These are phyloP conservation scores for Scedosporium dehoogii DNA, from an alignment of 2,329 filamentous ascomycete genomes.

Conservation along the genomic window DNA sequence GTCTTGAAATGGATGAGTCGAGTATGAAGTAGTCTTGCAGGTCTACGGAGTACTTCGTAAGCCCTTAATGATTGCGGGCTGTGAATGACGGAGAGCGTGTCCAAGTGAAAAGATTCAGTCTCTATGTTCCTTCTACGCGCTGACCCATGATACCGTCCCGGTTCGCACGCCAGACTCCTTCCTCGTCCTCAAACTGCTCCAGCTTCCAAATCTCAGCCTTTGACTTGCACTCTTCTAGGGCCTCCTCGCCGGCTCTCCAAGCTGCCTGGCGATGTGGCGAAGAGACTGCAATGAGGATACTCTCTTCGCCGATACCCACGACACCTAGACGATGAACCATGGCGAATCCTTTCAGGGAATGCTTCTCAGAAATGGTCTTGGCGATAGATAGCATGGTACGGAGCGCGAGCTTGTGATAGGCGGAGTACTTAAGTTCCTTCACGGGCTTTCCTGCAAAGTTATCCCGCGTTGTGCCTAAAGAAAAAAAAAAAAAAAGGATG, in stretches of 20 bases:
- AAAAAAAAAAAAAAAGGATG: too few relatives aligned
- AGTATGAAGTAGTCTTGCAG: too few relatives aligned
- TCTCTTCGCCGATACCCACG: slow-evolving; percentile 87
- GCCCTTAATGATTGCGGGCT: neutral
- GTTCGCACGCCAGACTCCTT: slow-evolving; percentile 82
- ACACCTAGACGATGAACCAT: slow-evolving; percentile 77
- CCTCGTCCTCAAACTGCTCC: slow-evolving; percentile 73
- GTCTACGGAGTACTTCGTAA: too few relatives aligned
- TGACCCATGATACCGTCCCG: slow-evolving; percentile 57
- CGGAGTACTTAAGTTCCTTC: slow-evolving; percentile 62
- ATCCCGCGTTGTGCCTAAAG: slow-evolving; percentile 68
- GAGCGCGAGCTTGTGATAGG: slow-evolving; percentile 63
- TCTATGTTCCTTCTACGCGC: slow-evolving; percentile 23
- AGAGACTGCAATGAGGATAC: slow-evolving; percentile 80
- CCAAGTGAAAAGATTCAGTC: neutral
- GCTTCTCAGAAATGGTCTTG: slow-evolving; percentile 42
- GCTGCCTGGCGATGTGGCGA: slow-evolving; percentile 74
- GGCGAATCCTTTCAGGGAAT: slow-evolving; percentile 61
- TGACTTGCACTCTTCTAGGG: slow-evolving; percentile 76
- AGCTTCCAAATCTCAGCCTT: slow-evolving; percentile 92
- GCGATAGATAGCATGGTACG: slow-evolving; percentile 59
- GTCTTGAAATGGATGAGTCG: neutral
- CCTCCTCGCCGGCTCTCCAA: slow-evolving; percentile 83
- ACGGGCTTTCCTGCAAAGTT: slow-evolving; percentile 64
- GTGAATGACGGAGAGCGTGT: neutral